Conservation (phyloP, 1,284 basidiomycete genomes). For the Ceratobasidium theobromae region DNA sequence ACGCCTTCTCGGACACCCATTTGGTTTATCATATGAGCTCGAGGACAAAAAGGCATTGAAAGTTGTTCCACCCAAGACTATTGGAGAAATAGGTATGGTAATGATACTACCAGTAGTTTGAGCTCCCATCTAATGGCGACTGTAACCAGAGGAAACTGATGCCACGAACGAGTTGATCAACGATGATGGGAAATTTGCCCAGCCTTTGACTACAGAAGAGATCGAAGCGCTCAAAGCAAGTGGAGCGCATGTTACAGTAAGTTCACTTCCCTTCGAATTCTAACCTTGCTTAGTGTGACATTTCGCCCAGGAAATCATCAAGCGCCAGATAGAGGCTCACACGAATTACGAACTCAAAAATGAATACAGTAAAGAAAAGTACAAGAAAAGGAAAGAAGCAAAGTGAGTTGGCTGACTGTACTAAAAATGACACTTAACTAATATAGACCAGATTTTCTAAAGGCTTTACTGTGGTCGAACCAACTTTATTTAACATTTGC, state of each 20-base stretch:
- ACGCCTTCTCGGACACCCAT: conserved; percentile 70
- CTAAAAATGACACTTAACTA: conserved; percentile 6
- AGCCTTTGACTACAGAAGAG: conserved; percentile 76
- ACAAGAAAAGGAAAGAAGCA: conserved; percentile 90
- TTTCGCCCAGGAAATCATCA: conserved; percentile 80
- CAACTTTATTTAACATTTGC: conserved; percentile 84
- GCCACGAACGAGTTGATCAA: conserved; percentile 87
- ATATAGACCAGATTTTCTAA: conserved; percentile 71
- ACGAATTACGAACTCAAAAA: conserved; percentile 89
- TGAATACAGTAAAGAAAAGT: conserved; percentile 96
- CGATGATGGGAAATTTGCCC: conserved; percentile 69
- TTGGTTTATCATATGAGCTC: conserved; percentile 78
- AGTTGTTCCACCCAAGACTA: conserved; percentile 58
- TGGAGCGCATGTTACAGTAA: conserved; percentile 71
- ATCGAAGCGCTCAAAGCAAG: conserved; percentile 78
- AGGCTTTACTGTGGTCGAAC: conserved; percentile 84
- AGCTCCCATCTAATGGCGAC: conserved; percentile 33
- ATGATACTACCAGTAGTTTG: background rate
- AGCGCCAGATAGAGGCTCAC: conserved; percentile 87
- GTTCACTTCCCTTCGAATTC: conserved; percentile 34
- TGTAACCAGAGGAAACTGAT: conserved; percentile 76
- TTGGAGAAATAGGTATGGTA: conserved; percentile 71
- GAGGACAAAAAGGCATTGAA: conserved; percentile 60
- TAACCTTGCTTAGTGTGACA: conserved; percentile 8
- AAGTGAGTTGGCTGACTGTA: conserved; percentile 60